phyloP scores from a whole-genome alignment of 2,329 filamentous ascomycete species.

The Beauveria caledonica region DNA sequence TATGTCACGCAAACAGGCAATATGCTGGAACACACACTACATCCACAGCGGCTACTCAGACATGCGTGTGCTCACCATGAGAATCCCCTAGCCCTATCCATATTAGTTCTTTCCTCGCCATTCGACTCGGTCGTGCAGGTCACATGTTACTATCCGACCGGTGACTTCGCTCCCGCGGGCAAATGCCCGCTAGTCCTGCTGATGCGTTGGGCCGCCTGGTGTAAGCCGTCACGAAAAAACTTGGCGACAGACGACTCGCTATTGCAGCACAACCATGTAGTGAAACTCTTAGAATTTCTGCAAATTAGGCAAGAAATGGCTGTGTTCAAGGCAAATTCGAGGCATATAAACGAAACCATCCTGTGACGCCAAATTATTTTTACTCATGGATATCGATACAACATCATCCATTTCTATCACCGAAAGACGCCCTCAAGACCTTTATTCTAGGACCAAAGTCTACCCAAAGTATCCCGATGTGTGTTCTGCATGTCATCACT shows the following conservation, averaged over 20 bases:
- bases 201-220: background rate
- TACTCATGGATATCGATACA: background rate
- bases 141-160: background rate
- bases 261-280: background rate
- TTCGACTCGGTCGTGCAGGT: background rate
- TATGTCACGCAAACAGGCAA: background rate
- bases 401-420: too few species aligned
- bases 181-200: background rate
- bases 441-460: background rate
- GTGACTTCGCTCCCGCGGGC: background rate
- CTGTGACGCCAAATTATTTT: background rate
- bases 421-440: too few species aligned
- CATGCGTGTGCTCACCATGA: background rate
- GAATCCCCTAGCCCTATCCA: background rate
- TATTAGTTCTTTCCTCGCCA: background rate
- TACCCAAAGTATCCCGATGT: background rate
- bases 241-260: background rate
- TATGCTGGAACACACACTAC: background rate
- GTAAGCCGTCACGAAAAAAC: background rate
- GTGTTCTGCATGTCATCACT: background rate
- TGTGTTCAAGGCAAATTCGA: background rate
- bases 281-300: background rate
- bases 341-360: background rate
- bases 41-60: background rate
- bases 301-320: background rate